Evolutionary conservation across 106 monocot genomes (phyloP), one percentile per base, ranked within the genome.

Genomic region (Amphibolis antarctica): DNA sequence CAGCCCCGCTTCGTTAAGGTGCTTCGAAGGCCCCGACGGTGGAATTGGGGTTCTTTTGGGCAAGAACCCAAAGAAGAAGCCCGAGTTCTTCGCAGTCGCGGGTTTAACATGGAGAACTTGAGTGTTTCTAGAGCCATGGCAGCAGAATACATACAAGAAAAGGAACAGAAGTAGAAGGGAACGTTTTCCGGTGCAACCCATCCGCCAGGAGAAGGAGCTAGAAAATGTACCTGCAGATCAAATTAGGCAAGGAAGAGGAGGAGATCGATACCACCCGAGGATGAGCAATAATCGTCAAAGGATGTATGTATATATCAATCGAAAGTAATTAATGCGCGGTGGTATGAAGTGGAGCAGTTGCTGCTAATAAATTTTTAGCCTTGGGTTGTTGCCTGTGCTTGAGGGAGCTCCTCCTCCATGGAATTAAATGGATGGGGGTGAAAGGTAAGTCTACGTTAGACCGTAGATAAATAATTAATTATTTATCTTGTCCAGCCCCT

Each of bases 1-100:
- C 46, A 56, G 23, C 23, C 52, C 55, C 13, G 64, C 53, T 28
- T 28, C 63, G 31, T 72, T 72, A 64, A 64, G 72, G 3, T 62
- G 64, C 72, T 56, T 63, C 17, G 72, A 72, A 10, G 72, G 72
- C 10, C 72, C 64, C 11, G 72, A 72, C 0, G 72, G 72, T 23
- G 72, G 72, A 24, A 64, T 64, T 46, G 55, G 53, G 26, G 44
- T 44, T 13, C 42, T 21, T 21, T 42, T 63, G 17, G 72, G 72
- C 72, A 64, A 31, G 28, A 45, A 72, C 26, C 64, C 64, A 6
- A 53, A 56, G 72, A 72, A 64, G 11, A n/a, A 27, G 10, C 44
- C 64, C 4, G 63, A 26, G 0, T 5, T 57, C 48, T 13, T 50
- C 18, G 70, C 11, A 31, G 15, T 60, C 24, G 62, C 11, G 17